phyloP scores from a whole-genome alignment of 1,284 basidiomycete genomes.

The Trametes versicolor region DNA sequence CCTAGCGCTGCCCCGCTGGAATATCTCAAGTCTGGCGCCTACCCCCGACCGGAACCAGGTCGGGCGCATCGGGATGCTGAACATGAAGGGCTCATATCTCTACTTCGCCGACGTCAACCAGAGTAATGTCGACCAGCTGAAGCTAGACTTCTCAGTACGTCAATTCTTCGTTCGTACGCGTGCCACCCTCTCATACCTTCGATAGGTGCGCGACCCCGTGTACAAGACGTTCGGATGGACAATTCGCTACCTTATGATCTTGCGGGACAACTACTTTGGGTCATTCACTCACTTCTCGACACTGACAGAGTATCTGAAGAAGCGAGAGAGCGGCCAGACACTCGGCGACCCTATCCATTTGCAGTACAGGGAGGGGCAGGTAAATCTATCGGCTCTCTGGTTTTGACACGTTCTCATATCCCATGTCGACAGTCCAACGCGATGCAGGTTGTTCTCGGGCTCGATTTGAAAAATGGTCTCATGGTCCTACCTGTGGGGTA shows the following conservation, averaged over 20 bases:
- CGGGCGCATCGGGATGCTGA: conserved; percentile 66
- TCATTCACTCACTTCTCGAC: conserved; percentile 92
- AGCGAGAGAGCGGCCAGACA: conserved; percentile 63
- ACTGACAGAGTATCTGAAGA: conserved; percentile 83
- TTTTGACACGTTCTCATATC: neutral
- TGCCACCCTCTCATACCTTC: conserved; percentile 34
- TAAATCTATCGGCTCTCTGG: conserved; percentile 12
- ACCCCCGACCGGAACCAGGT: conserved; percentile 65
- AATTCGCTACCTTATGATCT: conserved; percentile 85
- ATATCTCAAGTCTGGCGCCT: conserved; percentile 81
- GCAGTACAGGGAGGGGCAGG: conserved; percentile 82
- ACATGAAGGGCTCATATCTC: conserved; percentile 76
- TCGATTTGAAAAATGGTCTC: conserved; percentile 63
- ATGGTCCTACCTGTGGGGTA: conserved; percentile 80
- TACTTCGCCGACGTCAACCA: conserved; percentile 75
- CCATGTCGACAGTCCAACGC: conserved; percentile 70
- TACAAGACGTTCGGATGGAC: conserved; percentile 88
- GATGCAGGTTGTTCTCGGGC: conserved; percentile 76
- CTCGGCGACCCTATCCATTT: conserved; percentile 83
- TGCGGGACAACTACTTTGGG: conserved; percentile 94
- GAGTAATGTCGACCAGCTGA: conserved; percentile 83
- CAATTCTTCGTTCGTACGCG: neutral
- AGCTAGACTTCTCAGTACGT: conserved; percentile 70
- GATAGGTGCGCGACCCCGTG: conserved; percentile 53
- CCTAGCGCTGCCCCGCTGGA: conserved; percentile 87